These are phyloP conservation scores for Evansstolkia leycettana DNA, from an alignment of 495 filamentous ascomycete genomes.

Conservation along the genomic window DNA sequence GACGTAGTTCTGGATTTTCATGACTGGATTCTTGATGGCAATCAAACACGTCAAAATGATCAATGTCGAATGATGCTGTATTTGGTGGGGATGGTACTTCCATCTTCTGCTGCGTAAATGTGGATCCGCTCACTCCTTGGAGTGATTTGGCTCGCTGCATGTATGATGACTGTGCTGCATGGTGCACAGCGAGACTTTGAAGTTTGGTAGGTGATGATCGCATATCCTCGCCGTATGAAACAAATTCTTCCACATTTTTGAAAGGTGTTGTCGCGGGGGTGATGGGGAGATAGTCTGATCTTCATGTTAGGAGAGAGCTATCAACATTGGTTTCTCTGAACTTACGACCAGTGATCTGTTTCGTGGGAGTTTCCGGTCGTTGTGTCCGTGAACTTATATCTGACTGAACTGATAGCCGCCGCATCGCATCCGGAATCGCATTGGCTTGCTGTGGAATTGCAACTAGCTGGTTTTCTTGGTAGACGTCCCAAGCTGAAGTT, in stretches of 20 bases:
- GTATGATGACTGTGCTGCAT: slow-evolving; percentile 20
- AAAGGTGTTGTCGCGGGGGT: slow-evolving; percentile 39
- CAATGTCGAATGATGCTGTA: slow-evolving; percentile 24
- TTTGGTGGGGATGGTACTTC: slow-evolving; percentile 39
- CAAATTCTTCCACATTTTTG: slow-evolving; percentile 26
- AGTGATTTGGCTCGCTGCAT: slow-evolving; percentile 39
- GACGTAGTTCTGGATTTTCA: slow-evolving; percentile 13
- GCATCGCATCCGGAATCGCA: slow-evolving; percentile 13
- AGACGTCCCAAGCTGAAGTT: slow-evolving; percentile 20
- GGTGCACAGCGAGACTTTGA: slow-evolving; percentile 21
- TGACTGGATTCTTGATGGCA: slow-evolving; percentile 18
- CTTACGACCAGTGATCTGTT: slow-evolving; percentile 43
- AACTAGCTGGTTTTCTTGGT: slow-evolving; percentile 9
- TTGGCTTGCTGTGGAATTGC: slow-evolving; percentile 11
- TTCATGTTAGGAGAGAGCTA: slow-evolving; percentile 7
- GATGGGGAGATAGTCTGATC: slow-evolving; percentile 30
- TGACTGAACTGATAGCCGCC: slow-evolving; percentile 28
- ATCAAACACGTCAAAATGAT: slow-evolving; percentile 20
- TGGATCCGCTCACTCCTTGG: slow-evolving; percentile 27
- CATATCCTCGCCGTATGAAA: slow-evolving; percentile 21
- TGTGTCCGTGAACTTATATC: slow-evolving; percentile 22
- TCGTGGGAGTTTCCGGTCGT: slow-evolving; percentile 46
- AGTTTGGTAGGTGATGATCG: slow-evolving; percentile 21
- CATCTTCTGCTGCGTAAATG: slow-evolving; percentile 21
- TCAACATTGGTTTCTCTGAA: neutral